Conservation (phyloP, 2,329 filamentous ascomycete species). For the Aspergillus sp. region DNA sequence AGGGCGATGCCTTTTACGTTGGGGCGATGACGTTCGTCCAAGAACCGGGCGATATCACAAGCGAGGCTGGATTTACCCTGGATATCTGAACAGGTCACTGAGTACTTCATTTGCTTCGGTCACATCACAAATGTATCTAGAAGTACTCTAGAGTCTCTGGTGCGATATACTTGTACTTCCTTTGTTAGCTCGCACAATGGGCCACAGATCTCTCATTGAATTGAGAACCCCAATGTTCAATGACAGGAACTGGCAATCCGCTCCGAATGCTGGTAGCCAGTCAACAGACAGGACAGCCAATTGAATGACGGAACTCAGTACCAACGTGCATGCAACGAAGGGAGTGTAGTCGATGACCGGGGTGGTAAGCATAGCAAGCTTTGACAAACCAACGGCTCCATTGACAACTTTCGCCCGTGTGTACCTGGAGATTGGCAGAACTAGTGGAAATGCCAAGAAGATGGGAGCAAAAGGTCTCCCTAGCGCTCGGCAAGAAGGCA, state of each 20-base stretch:
- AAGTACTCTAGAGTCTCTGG: not conserved
- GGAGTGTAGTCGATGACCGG: conserved; percentile 7
- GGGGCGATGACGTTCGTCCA: conserved; percentile 34
- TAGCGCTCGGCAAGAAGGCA: conserved; percentile 8
- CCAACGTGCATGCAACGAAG: conserved; percentile 15
- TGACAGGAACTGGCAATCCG: conserved; percentile 1
- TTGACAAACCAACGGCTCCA: conserved; percentile 1
- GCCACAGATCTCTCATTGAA: conserved; percentile 12
- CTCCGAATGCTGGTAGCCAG: not conserved
- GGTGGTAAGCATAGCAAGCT: conserved; percentile 7
- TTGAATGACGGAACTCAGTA: conserved; percentile 16
- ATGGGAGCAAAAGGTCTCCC: conserved; percentile 8
- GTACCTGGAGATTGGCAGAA: not conserved
- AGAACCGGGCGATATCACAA: conserved; percentile 34
- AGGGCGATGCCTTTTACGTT: conserved; percentile 40
- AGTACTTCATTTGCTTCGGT: not conserved
- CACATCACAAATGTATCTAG: not conserved
- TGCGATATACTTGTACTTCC: not conserved
- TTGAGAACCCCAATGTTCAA: conserved; percentile 14
- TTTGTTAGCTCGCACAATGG: not conserved
- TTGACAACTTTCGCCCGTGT: not conserved
- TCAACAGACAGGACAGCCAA: conserved; percentile 8
- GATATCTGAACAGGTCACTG: not conserved
- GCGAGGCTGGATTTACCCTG: conserved; percentile 4
- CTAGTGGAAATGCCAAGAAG: not conserved